Evolutionary conservation across 2,329 filamentous ascomycete species (phyloP), one percentile per base, ranked within the genome.

Genomic region (Moelleriella libera): DNA sequence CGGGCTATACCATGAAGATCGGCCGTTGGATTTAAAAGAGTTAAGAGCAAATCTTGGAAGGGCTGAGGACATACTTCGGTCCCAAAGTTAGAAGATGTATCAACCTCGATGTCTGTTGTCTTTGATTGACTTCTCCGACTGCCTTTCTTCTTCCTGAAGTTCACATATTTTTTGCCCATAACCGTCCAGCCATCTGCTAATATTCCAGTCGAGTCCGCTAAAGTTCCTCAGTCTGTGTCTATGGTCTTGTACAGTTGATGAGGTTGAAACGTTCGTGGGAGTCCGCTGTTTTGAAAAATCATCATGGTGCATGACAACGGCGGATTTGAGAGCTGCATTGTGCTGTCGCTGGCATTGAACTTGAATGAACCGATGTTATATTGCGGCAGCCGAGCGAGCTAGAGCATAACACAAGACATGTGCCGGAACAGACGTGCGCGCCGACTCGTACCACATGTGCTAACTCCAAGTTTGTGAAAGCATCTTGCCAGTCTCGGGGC

Each of bases 251-350:
- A 66, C 5, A 58, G 59, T 42, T 63, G 51, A 47, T 55, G 51
- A 41, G 45, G 57, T 45, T 51, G 50, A 29, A 67, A 66, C 10
- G 50, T 56, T 49, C 61, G 56, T 29, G 53, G 58, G 8, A 59
- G 57, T 32, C 59, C 60, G 39, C 60, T 53, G 51, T 64, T 64
- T 50, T 66, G 53, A 31, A 57, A 48, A n/a, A 56, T 50, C n/a
- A 45, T 44, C 39, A 53, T 48, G 5, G 50, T 30, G 32, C 49
- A 53, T 11, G 51, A 51, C 3, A 57, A 41, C 5, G 49, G 51
- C 11, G 54, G 52, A 39, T 56, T 65, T 41, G 57, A 54, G 44
- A 64, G 53, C 12, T 56, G 45, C 10, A 66, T 54, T 21, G 58
- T 61, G 37, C 59, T 57, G 45, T 57, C 54, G 4, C 37, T 30